These are phyloP conservation scores for Trichoderma atroviride DNA, from an alignment of 2,329 filamentous ascomycete species.

Conservation along the genomic window DNA sequence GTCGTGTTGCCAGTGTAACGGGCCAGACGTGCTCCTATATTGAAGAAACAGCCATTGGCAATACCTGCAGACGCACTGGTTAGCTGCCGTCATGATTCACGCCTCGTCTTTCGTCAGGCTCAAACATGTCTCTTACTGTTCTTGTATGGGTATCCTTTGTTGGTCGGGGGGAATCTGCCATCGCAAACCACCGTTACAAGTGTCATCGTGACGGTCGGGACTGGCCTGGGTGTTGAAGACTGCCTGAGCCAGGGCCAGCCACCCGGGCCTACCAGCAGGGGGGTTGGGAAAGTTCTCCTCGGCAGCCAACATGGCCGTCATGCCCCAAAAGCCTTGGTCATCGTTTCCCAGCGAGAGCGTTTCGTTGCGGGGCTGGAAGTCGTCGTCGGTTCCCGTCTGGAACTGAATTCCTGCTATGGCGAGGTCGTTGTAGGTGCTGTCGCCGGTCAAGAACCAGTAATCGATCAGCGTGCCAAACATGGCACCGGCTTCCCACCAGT, in stretches of 20 bases:
- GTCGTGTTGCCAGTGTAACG: constrained; percentile 69
- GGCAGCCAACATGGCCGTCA: constrained; percentile 63
- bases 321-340: constrained; percentile 68
- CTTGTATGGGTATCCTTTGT: constrained; percentile 77
- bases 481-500: constrained; percentile 69
- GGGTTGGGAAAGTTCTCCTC: constrained; percentile 61
- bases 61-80: constrained; percentile 37
- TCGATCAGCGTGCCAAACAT: constrained; percentile 66
- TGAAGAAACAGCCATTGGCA: constrained; percentile 65
- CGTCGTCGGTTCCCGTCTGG: constrained; percentile 54
- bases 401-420: constrained; percentile 55
- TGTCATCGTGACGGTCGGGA: constrained; percentile 60
- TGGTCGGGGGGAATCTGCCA: constrained; percentile 77
- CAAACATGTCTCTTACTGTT: constrained; percentile 46
- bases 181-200: constrained; percentile 64
- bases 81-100: background rate
- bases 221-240: constrained; percentile 63
- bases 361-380: constrained; percentile 60
- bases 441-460: constrained; percentile 66
- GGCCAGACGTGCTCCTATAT: constrained; percentile 68
- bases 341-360: constrained; percentile 61
- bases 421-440: constrained; percentile 58
- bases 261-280: constrained; percentile 51
- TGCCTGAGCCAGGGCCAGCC: constrained; percentile 61
- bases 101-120: background rate